A percentile compares a stretch with the other conserved stretches of the same genome.
phyloP scores from a whole-genome alignment of 768 basidiomycete species.

The Russula sp. region DNA sequence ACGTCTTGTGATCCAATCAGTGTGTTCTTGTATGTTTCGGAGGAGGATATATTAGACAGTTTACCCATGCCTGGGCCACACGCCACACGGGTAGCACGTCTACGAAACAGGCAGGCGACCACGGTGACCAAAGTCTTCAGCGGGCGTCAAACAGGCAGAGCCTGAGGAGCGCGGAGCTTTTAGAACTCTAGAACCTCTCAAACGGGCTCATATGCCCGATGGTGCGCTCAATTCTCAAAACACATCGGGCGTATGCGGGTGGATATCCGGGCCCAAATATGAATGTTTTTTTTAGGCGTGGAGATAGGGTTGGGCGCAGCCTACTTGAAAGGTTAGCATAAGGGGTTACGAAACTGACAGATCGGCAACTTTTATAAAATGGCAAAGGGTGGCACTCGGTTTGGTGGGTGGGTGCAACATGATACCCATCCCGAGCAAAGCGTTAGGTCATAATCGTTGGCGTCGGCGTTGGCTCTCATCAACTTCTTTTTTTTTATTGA shows the following conservation, averaged over 20 bases:
- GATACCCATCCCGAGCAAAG: neutral
- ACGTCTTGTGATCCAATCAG: neutral
- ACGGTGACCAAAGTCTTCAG: neutral
- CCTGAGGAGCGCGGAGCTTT: neutral
- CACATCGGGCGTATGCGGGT: neutral
- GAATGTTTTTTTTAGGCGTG: neutral
- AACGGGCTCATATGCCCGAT: neutral
- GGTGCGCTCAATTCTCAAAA: neutral
- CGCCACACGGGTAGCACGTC: neutral
- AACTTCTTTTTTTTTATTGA: neutral
- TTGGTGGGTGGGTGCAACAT: neutral
- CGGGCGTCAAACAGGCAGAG: slow-evolving; percentile 7
- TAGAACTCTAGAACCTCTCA: neutral
- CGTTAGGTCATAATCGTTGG: neutral
- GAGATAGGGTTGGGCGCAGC: neutral
- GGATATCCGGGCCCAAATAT: neutral
- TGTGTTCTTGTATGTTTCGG: neutral
- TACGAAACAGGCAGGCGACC: slow-evolving; percentile 1
- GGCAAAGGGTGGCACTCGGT: neutral
- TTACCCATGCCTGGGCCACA: neutral
- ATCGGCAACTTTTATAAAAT: neutral
- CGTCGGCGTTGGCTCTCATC: neutral
- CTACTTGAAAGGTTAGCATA: neutral
- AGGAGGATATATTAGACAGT: neutral
- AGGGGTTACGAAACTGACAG: neutral